These are phyloP conservation scores for Dalbergia oliveri DNA, from an alignment of 306 rosid genomes.

Conservation along the genomic window DNA sequence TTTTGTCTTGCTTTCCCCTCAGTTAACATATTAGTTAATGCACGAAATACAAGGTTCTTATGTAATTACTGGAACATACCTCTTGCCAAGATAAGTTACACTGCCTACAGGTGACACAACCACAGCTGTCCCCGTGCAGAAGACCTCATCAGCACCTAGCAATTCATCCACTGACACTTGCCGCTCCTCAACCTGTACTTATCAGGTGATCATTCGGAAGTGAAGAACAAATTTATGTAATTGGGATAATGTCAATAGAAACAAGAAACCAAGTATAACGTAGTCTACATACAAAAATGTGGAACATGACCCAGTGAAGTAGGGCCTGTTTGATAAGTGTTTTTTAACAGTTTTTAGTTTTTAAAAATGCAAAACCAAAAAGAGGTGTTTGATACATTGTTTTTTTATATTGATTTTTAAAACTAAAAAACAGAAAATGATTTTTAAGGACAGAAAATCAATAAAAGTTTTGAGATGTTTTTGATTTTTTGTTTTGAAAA, in stretches of 20 bases:
- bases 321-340: too few relatives aligned
- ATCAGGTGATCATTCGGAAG: constrained; percentile 31
- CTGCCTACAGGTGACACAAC: constrained; percentile 98
- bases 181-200: constrained; percentile 93
- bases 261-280: background rate
- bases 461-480: too few relatives aligned
- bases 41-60: constrained; percentile 29
- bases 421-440: too few relatives aligned
- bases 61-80: constrained; percentile 51
- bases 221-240: constrained; percentile 9
- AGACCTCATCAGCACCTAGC: constrained; percentile 94
- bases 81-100: constrained; percentile 76
- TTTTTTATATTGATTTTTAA: too few relatives aligned
- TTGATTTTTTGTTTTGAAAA: too few relatives aligned
- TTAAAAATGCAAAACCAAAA: too few relatives aligned
- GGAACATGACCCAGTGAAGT: background rate
- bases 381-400: too few relatives aligned
- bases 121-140: constrained; percentile 97
- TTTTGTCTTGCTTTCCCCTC: background rate
- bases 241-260: constrained; percentile 20
- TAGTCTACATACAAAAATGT: constrained; percentile 11
- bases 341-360: too few relatives aligned
- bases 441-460: too few relatives aligned
- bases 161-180: constrained; percentile 84
- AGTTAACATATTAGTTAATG: constrained; percentile 36